These are phyloP conservation scores for Corynespora cassiicola DNA, from an alignment of 2,329 filamentous ascomycete genomes.

Conservation along the genomic window DNA sequence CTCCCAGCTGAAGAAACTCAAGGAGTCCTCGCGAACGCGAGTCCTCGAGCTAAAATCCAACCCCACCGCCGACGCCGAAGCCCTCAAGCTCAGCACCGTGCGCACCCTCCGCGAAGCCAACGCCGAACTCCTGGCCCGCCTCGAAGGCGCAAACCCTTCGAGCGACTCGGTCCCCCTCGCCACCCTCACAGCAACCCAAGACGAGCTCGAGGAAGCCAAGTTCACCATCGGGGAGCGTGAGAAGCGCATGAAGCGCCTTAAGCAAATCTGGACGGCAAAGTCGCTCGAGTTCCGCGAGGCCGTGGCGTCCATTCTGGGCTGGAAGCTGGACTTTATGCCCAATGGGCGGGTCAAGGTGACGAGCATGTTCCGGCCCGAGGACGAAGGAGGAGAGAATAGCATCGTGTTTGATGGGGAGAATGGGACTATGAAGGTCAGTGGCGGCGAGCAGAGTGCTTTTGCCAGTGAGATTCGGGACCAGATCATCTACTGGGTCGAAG, in stretches of 20 bases:
- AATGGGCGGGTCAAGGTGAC: constrained; percentile 95
- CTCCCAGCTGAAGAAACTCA: constrained; percentile 73
- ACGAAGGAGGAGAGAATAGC: constrained; percentile 64
- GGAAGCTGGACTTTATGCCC: constrained; percentile 95
- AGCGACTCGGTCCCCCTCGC: constrained; percentile 73
- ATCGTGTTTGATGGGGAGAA: constrained; percentile 90
- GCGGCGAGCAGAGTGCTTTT: constrained; percentile 85
- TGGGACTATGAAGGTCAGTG: constrained; percentile 97
- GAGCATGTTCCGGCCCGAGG: constrained; percentile 77
- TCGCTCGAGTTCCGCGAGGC: constrained; percentile 94
- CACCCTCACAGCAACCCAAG: constrained; percentile 75
- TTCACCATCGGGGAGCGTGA: constrained; percentile 66
- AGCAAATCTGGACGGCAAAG: constrained; percentile 91
- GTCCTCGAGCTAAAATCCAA: constrained; percentile 89
- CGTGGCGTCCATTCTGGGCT: constrained; percentile 89
- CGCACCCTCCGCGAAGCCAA: constrained; percentile 83
- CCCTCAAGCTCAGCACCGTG: constrained; percentile 82
- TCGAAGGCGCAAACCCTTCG: constrained; percentile 55
- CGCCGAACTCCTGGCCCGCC: constrained; percentile 76
- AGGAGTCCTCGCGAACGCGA: constrained; percentile 76
- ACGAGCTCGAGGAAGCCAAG: constrained; percentile 71
- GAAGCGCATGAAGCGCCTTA: constrained; percentile 84
- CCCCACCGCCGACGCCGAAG: constrained; percentile 84
- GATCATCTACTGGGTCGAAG: constrained; percentile 95
- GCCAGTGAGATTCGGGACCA: constrained; percentile 82